Evolutionary conservation across 306 rosid genomes (phyloP), one percentile per base, ranked within the genome.

Genomic region (Dalbergia cochinchinensis): DNA sequence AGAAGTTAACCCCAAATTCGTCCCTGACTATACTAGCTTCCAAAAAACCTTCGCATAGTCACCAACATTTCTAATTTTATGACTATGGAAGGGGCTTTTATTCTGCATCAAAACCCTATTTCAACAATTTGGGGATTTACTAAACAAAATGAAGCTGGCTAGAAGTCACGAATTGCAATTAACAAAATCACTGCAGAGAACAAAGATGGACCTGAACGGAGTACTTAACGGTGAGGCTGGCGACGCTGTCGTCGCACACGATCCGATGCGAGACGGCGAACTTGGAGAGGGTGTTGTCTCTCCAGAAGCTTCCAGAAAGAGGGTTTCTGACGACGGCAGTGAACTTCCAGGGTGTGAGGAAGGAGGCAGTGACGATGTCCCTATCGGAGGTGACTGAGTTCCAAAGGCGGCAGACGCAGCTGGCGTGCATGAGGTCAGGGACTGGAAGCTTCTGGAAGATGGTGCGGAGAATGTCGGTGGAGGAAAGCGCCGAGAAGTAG

Each of bases 171-270:
- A 14, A 64, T 37, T 34, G 42, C 22, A 37, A 39, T 15, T 7
- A 65, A n/a, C 60, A 55, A 6, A 37, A 69, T 11, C 15, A 19
- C 15, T 54, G 42, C 9, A 4, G 26, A 6, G 1, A 2, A 1
- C 4, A n/a, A 2, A 4, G 8, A 55, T 20, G 34, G 47, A 91
- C 99, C 97, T 95, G 99, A 77, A 90, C 97, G 41, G 90, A 88
- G 82, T 93, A 95, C 94, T 90, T 93, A 76, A 93, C 94, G 55
- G 99, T 97, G 48, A 95, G 97, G 61, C 99, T 87, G 14, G 99
- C 92, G 18, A 93, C 85, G 86, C 83, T 91, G 71, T 95, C 98
- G 7, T 93, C 94, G 20, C 85, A 91, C 42, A 86, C 69, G 22
- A 95, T 83, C 42, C 85, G 91, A 77, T 93, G 99, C 0, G 96